A percentile compares a stretch with the other conserved stretches of the same genome.
Conservation (phyloP, 2,329 filamentous ascomycete genomes). For the Epichloe glyceriae region DNA sequence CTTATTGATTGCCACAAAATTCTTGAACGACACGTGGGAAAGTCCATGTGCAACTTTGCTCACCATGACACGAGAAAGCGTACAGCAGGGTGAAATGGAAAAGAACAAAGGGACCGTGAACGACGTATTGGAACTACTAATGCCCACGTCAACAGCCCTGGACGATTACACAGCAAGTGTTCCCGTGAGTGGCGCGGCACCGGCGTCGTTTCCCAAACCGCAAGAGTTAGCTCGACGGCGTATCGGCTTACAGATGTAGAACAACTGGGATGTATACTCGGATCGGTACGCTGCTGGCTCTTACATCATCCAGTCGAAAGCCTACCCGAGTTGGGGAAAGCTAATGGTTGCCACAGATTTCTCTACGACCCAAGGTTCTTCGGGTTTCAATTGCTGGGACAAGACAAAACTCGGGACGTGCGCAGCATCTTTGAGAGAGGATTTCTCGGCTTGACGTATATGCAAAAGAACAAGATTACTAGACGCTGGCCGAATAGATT, state of each 20-base stretch:
- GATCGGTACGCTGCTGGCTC: not conserved
- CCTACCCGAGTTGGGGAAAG: too few species aligned
- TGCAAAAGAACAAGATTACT: constrained; percentile 12
- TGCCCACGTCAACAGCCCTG: not conserved
- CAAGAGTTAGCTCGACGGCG: not conserved
- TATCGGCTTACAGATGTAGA: not conserved
- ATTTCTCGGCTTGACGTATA: constrained; percentile 10
- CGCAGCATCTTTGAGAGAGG: constrained; percentile 4
- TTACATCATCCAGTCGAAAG: not conserved
- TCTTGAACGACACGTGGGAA: constrained; percentile 13
- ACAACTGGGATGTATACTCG: not conserved
- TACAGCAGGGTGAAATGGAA: not conserved
- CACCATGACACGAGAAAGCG: constrained; percentile 7
- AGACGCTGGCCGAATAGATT: constrained; percentile 13
- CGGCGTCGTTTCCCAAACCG: not conserved
- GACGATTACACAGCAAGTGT: not conserved
- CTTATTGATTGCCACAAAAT: constrained; percentile 1
- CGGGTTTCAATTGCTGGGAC: not conserved
- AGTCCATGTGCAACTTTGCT: constrained; percentile 16
- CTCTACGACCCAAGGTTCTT: not conserved
- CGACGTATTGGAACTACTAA: not conserved
- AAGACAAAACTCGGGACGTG: not conserved
- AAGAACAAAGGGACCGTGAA: not conserved
- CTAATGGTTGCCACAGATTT: not conserved
- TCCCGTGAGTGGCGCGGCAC: not conserved